Conservation (phyloP, 768 basidiomycete species). For the Fomitopsis pulvina region DNA sequence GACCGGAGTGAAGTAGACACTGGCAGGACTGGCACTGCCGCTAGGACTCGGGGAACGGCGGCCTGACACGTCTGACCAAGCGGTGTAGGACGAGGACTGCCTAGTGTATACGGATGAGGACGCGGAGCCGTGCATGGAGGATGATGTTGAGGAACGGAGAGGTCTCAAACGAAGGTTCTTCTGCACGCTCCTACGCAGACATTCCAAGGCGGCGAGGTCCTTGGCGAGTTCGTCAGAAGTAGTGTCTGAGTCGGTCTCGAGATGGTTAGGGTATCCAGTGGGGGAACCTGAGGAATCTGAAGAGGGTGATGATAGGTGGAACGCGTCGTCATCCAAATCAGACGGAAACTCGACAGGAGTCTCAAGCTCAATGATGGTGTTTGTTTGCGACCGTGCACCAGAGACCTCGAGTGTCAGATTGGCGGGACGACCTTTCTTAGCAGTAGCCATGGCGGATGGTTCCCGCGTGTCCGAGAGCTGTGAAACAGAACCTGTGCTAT, state of each 20-base stretch:
- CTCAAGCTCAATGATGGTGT: conserved; percentile 27
- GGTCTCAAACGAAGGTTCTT: conserved; percentile 75
- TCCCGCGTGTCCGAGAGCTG: not conserved
- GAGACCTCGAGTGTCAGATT: conserved; percentile 37
- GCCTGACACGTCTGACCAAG: conserved; percentile 26
- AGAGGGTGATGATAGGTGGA: conserved; percentile 22
- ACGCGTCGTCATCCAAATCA: conserved; percentile 25
- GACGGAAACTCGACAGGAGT: conserved; percentile 29
- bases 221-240: conserved; percentile 55
- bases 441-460: conserved; percentile 11
- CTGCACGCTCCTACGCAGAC: conserved; percentile 64
- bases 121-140: conserved; percentile 13
- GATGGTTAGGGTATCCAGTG: conserved; percentile 14
- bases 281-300: conserved; percentile 24
- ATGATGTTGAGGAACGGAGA: conserved; percentile 46
- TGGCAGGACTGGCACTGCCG: conserved; percentile 32
- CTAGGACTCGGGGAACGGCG: conserved; percentile 38
- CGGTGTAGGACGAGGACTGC: conserved; percentile 16
- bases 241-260: conserved; percentile 19
- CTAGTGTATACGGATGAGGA: conserved; percentile 15
- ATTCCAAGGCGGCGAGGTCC: conserved; percentile 61
- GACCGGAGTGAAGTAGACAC: conserved; percentile 48
- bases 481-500: not conserved
- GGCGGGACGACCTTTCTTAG: conserved; percentile 43
- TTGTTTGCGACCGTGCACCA: conserved; percentile 17